Evolutionary conservation across 164 flowering plant genomes (phyloP).

Genomic region (Chimonanthus praecox): DNA sequence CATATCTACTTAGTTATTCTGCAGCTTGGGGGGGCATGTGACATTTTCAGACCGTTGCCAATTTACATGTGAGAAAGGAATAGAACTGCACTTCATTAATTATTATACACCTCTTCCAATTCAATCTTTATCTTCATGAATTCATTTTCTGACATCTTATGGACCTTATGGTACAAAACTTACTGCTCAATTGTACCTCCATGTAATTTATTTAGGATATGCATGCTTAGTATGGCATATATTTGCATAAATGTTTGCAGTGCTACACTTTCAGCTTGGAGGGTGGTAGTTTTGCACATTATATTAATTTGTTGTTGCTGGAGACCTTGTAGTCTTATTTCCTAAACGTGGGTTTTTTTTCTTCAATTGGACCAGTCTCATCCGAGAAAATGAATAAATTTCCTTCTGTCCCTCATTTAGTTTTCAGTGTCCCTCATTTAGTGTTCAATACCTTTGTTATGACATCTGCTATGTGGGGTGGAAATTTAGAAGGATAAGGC

Average conservation of each 20-base stretch:
- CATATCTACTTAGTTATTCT: no score
- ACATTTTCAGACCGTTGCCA: no score
- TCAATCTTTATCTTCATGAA: no score
- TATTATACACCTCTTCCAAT: no score
- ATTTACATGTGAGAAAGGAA: no score
- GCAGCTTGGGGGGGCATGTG: no score
- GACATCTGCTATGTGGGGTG: neutral
- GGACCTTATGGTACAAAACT: neutral
- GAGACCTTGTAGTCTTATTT: neutral
- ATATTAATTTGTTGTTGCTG: no score
- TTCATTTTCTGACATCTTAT: no score
- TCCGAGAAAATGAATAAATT: neutral
- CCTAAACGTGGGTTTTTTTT: neutral
- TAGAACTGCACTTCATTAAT: no score
- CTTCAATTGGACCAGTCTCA: neutral
- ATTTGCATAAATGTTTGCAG: neutral
- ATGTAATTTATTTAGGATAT: neutral
- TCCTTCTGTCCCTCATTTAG: neutral
- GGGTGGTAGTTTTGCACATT: no score
- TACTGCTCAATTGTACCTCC: neutral
- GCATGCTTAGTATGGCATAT: neutral
- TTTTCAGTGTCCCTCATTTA: neutral
- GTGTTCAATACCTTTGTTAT: neutral
- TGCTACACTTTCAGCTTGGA: no score
- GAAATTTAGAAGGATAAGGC: neutral